phyloP scores from a whole-genome alignment of 2,329 filamentous ascomycete genomes.

The Verticillium alfalfae region DNA sequence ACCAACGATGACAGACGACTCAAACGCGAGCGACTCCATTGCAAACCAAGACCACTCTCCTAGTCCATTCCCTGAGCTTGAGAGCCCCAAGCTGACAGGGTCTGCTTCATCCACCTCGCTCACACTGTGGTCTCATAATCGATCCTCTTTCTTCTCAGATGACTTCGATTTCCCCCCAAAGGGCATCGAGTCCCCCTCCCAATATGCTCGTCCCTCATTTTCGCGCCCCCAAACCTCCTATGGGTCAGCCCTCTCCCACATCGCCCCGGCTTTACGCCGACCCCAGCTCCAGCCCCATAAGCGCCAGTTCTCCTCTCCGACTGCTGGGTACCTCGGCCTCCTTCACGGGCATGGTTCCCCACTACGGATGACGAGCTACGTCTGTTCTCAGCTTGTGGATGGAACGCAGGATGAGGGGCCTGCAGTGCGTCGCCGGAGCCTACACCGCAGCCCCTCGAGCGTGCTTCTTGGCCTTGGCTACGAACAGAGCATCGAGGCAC shows the following conservation, averaged over 20 bases:
- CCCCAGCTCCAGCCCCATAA: slow-evolving; percentile 5
- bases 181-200: not conserved
- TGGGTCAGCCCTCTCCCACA: not conserved
- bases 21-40: not conserved
- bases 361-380: not conserved
- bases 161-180: not conserved
- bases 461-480: not conserved
- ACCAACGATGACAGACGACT: slow-evolving; percentile 1
- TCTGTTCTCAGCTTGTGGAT: not conserved
- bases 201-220: not conserved
- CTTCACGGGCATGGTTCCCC: slow-evolving; percentile 1
- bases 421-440: not conserved
- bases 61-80: not conserved
- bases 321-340: slow-evolving; percentile 13
- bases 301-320: slow-evolving; percentile 13
- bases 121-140: not conserved
- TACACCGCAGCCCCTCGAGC: not conserved
- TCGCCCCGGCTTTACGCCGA: not conserved
- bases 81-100: not conserved
- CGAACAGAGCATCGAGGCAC: not conserved
- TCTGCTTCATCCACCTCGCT: not conserved
- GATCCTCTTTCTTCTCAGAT: not conserved
- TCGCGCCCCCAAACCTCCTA: not conserved
- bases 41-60: not conserved
- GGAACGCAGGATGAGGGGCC: not conserved